Evolutionary conservation across 805 yeast genomes (phyloP).

Genomic region (Lachancea fermentati): DNA sequence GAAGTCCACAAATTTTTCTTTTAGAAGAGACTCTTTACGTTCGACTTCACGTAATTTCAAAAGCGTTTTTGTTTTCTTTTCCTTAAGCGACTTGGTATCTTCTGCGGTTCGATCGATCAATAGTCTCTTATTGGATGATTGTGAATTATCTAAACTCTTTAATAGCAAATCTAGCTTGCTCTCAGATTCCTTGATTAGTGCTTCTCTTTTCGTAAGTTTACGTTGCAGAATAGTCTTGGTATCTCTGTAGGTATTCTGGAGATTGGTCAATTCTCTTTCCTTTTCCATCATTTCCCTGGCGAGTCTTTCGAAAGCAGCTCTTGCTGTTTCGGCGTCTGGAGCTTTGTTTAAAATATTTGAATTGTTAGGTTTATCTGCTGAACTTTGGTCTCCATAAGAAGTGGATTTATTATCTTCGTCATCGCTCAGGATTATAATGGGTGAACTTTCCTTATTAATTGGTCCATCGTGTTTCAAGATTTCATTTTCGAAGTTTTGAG

Average conservation of each 20-base stretch:
- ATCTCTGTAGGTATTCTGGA: conserved; percentile 4
- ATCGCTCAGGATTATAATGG: conserved; percentile 32
- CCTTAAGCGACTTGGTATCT: conserved; percentile 3
- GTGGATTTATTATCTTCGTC: conserved; percentile 15
- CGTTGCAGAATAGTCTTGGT: conserved; percentile 15
- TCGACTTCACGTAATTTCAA: conserved; percentile 17
- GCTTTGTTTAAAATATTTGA: too few species aligned
- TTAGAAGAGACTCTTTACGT: conserved; percentile 9
- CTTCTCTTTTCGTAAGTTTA: conserved; percentile 23
- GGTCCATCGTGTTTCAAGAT: neutral
- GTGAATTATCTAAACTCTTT: neutral
- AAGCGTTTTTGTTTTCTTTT: conserved; percentile 16
- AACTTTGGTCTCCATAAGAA: neutral
- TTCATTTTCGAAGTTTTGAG: neutral
- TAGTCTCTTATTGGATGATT: neutral
- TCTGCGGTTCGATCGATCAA: neutral
- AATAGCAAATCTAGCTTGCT: conserved; percentile 9
- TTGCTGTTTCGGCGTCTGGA: conserved; percentile 7
- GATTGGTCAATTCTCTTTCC: neutral
- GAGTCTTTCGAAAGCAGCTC: conserved; percentile 15
- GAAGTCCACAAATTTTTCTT: conserved; percentile 11
- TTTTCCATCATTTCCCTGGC: conserved; percentile 2
- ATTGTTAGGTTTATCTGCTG: too few species aligned
- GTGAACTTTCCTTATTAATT: neutral
- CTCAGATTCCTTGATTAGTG: conserved; percentile 15